Percentiles rank a stretch among this genome's conserved stretches.
These are phyloP conservation scores for Mycena alexandri DNA, from an alignment of 768 basidiomycete genomes.

Conservation along the genomic window DNA sequence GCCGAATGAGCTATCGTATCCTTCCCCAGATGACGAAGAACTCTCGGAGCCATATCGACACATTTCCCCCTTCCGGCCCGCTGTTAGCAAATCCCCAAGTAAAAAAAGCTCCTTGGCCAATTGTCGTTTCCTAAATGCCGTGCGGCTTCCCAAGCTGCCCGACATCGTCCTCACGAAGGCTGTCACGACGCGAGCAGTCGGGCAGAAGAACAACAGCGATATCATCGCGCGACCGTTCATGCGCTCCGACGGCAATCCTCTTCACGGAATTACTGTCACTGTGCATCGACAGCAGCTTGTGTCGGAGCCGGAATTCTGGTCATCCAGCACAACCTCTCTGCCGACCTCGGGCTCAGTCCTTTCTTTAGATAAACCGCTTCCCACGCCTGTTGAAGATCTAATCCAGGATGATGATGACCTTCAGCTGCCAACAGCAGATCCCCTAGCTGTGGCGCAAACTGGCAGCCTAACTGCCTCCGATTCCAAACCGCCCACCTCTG, in stretches of 20 bases:
- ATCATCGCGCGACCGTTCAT: slow-evolving; percentile 18
- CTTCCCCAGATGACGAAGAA: neutral
- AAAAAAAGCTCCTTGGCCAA: slow-evolving; percentile 1
- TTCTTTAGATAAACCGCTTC: slow-evolving; percentile 23
- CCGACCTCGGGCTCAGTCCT: neutral
- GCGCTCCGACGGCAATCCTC: slow-evolving; percentile 15
- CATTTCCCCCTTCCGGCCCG: slow-evolving; percentile 4
- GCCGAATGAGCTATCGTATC: neutral
- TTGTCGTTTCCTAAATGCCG: slow-evolving; percentile 18
- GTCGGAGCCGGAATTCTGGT: slow-evolving; percentile 4
- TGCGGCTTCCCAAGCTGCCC: slow-evolving; percentile 24
- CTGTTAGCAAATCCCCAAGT: neutral
- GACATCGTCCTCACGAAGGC: slow-evolving; percentile 9
- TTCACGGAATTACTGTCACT: slow-evolving; percentile 22
- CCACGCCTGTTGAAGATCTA: neutral
- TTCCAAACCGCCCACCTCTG: neutral
- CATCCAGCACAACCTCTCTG: slow-evolving; percentile 13
- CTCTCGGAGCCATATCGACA: neutral
- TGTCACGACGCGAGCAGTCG: slow-evolving; percentile 11
- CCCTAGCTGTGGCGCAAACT: neutral
- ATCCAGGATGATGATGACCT: slow-evolving; percentile 2
- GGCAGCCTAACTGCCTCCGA: neutral
- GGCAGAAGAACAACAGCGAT: neutral
- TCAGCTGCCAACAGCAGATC: neutral
- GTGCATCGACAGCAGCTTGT: slow-evolving; percentile 19